Percentiles rank a stretch among this genome's conserved stretches.
These are phyloP conservation scores for Penicillium decumbens DNA, from an alignment of 2,329 filamentous ascomycete genomes.

Conservation along the genomic window DNA sequence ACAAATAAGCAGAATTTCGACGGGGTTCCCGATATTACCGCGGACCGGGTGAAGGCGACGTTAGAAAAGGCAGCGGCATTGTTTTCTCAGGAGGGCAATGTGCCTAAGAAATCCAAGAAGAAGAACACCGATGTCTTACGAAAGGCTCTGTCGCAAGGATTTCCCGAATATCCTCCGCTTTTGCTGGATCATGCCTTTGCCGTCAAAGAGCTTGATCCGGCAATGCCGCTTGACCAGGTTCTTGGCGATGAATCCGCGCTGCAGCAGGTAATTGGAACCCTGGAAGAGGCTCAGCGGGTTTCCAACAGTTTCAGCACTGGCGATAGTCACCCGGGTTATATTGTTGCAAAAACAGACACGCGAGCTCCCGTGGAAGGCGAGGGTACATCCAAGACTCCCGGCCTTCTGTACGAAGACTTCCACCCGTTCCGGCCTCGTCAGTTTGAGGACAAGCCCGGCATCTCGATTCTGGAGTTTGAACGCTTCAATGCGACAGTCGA, in stretches of 20 bases:
- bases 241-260: slow-evolving; percentile 62
- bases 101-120: slow-evolving; percentile 64
- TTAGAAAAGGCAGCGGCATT: slow-evolving; percentile 59
- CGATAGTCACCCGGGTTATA: slow-evolving; percentile 71
- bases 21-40: slow-evolving; percentile 69
- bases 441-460: slow-evolving; percentile 62
- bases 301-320: slow-evolving; percentile 64
- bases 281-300: slow-evolving; percentile 66
- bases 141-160: slow-evolving; percentile 74
- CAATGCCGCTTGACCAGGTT: slow-evolving; percentile 63
- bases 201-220: slow-evolving; percentile 64
- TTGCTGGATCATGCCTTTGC: slow-evolving; percentile 81
- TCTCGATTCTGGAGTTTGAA: slow-evolving; percentile 69
- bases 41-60: slow-evolving; percentile 64
- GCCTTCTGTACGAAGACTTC: slow-evolving; percentile 83
- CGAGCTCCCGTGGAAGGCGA: slow-evolving; percentile 41
- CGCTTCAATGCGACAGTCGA: slow-evolving; percentile 92
- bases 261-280: slow-evolving; percentile 61
- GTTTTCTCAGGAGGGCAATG: slow-evolving; percentile 34
- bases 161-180: slow-evolving; percentile 83
- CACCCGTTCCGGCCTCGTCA: slow-evolving; percentile 86
- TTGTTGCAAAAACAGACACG: slow-evolving; percentile 64
- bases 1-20: slow-evolving; percentile 78
- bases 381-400: slow-evolving; percentile 29
- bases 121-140: slow-evolving; percentile 71